Percentiles rank a stretch among this genome's conserved stretches.
These are phyloP conservation scores for Kodamaea laetipori DNA, from an alignment of 805 yeast species.

Conservation along the genomic window DNA sequence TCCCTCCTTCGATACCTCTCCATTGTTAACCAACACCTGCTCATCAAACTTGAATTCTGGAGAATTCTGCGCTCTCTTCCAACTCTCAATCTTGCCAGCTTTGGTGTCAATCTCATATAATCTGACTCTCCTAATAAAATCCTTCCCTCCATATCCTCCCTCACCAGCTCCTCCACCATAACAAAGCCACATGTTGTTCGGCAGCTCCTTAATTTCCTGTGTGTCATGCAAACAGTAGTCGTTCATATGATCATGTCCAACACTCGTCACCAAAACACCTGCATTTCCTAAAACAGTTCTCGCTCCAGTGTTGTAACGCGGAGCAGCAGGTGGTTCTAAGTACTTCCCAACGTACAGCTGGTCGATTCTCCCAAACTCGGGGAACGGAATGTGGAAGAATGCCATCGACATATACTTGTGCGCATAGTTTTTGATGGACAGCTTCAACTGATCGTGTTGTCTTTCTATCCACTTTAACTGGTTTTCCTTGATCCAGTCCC, in stretches of 20 bases:
- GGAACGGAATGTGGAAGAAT: slow-evolving; percentile 91
- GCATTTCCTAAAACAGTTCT: slow-evolving; percentile 57
- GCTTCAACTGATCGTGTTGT: slow-evolving; percentile 19
- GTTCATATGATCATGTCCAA: slow-evolving; percentile 96
- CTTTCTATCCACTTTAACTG: slow-evolving; percentile 62
- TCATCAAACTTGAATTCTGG: slow-evolving; percentile 51
- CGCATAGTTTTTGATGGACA: slow-evolving; percentile 26
- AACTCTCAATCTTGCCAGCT: slow-evolving; percentile 52
- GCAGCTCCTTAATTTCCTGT: slow-evolving; percentile 25
- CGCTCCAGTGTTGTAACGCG: slow-evolving; percentile 68
- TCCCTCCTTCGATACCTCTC: slow-evolving; percentile 33
- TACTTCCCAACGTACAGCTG: slow-evolving; percentile 58
- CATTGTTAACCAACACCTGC: slow-evolving; percentile 52
- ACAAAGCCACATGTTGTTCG: slow-evolving; percentile 72
- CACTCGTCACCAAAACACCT: slow-evolving; percentile 74
- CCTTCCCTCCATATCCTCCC: slow-evolving; percentile 96
- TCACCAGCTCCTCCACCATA: slow-evolving; percentile 94
- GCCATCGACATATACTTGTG: slow-evolving; percentile 68
- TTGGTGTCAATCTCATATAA: slow-evolving; percentile 64
- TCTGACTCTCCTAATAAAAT: slow-evolving; percentile 78
- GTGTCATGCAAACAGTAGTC: slow-evolving; percentile 77
- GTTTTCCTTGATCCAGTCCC: slow-evolving; percentile 78
- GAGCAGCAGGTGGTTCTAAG: slow-evolving; percentile 80
- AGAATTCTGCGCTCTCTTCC: slow-evolving; percentile 71
- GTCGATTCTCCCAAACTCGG: slow-evolving; percentile 66